Evolutionary conservation across 1,139 yeast genomes (phyloP).

Genomic region (Geotrichum restrictum): DNA sequence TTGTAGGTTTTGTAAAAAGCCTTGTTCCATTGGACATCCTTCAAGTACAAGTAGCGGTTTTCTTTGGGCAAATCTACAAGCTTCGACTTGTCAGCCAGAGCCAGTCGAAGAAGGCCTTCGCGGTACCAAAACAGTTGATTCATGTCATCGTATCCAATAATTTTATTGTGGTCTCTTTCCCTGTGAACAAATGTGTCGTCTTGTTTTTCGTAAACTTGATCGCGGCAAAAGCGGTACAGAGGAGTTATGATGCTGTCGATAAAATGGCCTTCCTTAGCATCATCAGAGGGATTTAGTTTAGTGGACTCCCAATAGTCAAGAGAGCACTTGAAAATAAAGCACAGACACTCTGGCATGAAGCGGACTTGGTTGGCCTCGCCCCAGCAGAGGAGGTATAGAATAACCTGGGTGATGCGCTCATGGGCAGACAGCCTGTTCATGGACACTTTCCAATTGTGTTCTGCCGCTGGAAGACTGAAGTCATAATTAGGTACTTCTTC

Average conservation of each 20-base stretch:
- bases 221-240: conserved; percentile 57
- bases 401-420: conserved; percentile 62
- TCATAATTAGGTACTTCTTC: conserved; percentile 32
- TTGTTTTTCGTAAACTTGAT: conserved; percentile 46
- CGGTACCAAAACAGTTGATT: conserved; percentile 83
- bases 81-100: conserved; percentile 39
- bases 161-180: conserved; percentile 62
- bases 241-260: conserved; percentile 74
- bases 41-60: conserved; percentile 48
- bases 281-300: conserved; percentile 11
- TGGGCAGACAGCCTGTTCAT: conserved; percentile 54
- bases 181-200: conserved; percentile 46
- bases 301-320: conserved; percentile 57
- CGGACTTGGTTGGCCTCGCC: conserved; percentile 83
- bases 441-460: conserved; percentile 50
- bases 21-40: conserved; percentile 57
- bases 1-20: conserved; percentile 67
- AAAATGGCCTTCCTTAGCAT: conserved; percentile 39
- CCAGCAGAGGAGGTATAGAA: conserved; percentile 73
- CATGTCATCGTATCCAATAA: conserved; percentile 82
- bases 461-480: conserved; percentile 45
- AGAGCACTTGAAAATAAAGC: conserved; percentile 76
- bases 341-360: conserved; percentile 81
- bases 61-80: conserved; percentile 46
- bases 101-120: conserved; percentile 54